Percentiles rank a stretch among this genome's conserved stretches.
These are phyloP conservation scores for Aaosphaeria pasadenensis DNA, from an alignment of 2,329 filamentous ascomycete species.

Conservation along the genomic window DNA sequence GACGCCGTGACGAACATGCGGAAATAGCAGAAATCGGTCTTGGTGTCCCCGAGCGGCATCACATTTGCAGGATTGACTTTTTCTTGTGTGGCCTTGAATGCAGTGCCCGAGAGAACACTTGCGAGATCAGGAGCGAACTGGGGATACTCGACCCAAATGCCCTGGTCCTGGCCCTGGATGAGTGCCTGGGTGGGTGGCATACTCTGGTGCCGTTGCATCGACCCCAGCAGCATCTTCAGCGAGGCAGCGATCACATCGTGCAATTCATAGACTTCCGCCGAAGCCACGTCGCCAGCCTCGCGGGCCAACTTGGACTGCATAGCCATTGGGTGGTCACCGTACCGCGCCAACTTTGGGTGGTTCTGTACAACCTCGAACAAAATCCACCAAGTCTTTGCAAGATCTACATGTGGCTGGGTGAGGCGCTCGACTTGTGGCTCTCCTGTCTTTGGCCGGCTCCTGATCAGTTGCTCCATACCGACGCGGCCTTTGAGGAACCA, in stretches of 20 bases:
- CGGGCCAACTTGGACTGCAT: constrained; percentile 38
- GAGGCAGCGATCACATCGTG: constrained; percentile 60
- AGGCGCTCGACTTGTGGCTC: constrained; percentile 49
- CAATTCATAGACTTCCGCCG: constrained; percentile 47
- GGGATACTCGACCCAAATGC: constrained; percentile 79
- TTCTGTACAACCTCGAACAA: constrained; percentile 40
- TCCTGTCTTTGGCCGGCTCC: constrained; percentile 58
- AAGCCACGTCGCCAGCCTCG: constrained; percentile 43
- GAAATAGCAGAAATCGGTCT: constrained; percentile 73
- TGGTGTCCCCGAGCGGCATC: constrained; percentile 74
- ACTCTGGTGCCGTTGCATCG: constrained; percentile 80
- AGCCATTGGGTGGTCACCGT: constrained; percentile 20
- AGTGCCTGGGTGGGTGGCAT: constrained; percentile 63
- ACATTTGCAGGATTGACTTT: constrained; percentile 57
- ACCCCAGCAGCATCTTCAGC: constrained; percentile 71
- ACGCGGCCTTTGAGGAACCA: constrained; percentile 85
- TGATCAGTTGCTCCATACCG: constrained; percentile 69
- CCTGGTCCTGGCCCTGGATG: constrained; percentile 76
- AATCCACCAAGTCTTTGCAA: constrained; percentile 88
- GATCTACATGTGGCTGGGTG: constrained; percentile 79
- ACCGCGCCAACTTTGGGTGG: constrained; percentile 29
- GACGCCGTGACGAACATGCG: constrained; percentile 72
- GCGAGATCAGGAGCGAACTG: constrained; percentile 68
- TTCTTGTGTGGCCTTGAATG: constrained; percentile 37
- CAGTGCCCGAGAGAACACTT: constrained; percentile 63